These are phyloP conservation scores for Evansstolkia leycettana DNA, from an alignment of 495 filamentous ascomycete genomes.

Conservation along the genomic window DNA sequence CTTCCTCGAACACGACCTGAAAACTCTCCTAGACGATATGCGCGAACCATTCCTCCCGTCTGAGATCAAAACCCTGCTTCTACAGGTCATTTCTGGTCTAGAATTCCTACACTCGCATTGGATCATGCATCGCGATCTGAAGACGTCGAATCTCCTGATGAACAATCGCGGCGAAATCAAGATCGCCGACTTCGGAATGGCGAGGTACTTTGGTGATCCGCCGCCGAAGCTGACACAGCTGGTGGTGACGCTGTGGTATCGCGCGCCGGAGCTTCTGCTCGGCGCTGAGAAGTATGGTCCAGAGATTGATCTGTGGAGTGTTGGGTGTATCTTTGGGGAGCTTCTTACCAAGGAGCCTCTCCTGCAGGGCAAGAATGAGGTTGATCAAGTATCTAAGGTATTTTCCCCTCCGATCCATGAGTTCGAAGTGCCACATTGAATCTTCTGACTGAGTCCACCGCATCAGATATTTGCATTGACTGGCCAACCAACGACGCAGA, in stretches of 20 bases:
- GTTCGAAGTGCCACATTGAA: too few species aligned
- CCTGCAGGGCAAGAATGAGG: conserved; percentile 87
- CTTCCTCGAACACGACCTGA: conserved; percentile 96
- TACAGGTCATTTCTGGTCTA: conserved; percentile 71
- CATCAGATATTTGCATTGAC: conserved; percentile 75
- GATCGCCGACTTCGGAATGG: conserved; percentile 97
- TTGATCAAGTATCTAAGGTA: conserved; percentile 63
- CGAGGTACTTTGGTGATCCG: conserved; percentile 76
- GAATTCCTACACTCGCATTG: conserved; percentile 79
- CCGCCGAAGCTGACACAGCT: conserved; percentile 78
- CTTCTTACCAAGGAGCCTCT: conserved; percentile 73
- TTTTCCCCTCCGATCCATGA: too few species aligned
- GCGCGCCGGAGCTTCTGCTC: conserved; percentile 79
- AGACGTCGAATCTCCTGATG: conserved; percentile 90
- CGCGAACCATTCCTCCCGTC: conserved; percentile 85
- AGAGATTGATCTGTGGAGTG: conserved; percentile 87
- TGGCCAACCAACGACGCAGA: conserved; percentile 75
- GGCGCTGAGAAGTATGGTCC: conserved; percentile 65
- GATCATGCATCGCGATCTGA: conserved; percentile 95
- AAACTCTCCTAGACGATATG: conserved; percentile 88
- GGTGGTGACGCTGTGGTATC: conserved; percentile 97
- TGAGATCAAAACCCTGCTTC: conserved; percentile 81
- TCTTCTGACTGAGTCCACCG: conserved; percentile 14
- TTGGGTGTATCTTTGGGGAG: conserved; percentile 95
- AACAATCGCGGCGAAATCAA: conserved; percentile 94